Percentiles rank a stretch among this genome's conserved stretches.
Evolutionary conservation across 108 stramenopile genomes (phyloP).

Genomic region (Bacterosira constricta): DNA sequence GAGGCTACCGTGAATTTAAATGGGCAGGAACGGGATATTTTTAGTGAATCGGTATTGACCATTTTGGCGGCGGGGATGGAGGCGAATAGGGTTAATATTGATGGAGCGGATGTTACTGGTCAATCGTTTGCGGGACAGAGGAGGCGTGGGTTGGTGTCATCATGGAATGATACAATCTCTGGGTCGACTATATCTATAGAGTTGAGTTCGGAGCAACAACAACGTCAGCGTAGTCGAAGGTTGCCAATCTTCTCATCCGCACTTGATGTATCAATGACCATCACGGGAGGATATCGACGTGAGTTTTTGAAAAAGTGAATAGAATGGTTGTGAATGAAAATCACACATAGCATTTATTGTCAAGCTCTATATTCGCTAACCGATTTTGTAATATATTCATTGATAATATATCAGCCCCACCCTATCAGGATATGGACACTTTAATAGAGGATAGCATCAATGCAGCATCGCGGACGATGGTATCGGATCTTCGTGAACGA

Average conservation of each 20-base stretch:
- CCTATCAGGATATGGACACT: background rate
- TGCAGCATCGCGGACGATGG: background rate
- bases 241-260: background rate
- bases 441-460: slow-evolving; percentile 4
- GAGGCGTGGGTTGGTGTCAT: background rate
- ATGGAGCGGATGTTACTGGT: background rate
- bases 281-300: slow-evolving; percentile 3
- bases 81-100: background rate
- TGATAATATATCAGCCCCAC: too few species aligned
- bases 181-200: too few species aligned
- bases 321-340: too few species aligned
- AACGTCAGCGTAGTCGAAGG: background rate
- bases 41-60: background rate
- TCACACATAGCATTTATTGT: too few species aligned
- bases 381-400: too few species aligned
- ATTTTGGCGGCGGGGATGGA: background rate
- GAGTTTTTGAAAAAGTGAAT: too few species aligned
- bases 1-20: too few species aligned
- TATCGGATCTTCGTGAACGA: background rate
- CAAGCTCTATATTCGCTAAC: too few species aligned
- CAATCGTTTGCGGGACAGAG: background rate
- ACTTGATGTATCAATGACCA: background rate
- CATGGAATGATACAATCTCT: too few species aligned
- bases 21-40: background rate
- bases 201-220: too few species aligned